Percentiles rank a stretch among this genome's conserved stretches.
Conservation (phyloP, 2,329 filamentous ascomycete species). For the Diaporthe citrichinensis region DNA sequence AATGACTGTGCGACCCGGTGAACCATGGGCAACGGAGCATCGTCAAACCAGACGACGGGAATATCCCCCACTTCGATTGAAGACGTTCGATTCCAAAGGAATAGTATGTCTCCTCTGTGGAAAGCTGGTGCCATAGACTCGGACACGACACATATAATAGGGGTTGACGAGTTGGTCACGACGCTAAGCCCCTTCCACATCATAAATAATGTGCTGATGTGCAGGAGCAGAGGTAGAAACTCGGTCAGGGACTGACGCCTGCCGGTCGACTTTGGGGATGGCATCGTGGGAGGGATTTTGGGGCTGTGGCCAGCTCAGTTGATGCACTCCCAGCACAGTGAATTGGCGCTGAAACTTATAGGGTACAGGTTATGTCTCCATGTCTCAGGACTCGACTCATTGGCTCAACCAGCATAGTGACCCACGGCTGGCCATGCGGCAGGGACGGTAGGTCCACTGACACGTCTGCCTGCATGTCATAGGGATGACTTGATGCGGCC, state of each 20-base stretch:
- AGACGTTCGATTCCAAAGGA: conserved; percentile 43
- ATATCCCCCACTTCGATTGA: conserved; percentile 46
- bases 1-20: conserved; percentile 45
- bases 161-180: conserved; percentile 43
- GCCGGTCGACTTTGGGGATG: neutral
- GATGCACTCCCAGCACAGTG: neutral
- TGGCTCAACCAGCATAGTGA: neutral
- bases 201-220: conserved; percentile 44
- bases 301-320: neutral
- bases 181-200: conserved; percentile 45
- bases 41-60: conserved; percentile 47
- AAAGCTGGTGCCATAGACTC: conserved; percentile 49
- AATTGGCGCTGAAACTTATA: neutral
- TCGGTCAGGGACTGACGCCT: neutral
- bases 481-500: neutral
- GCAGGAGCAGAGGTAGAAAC: conserved; percentile 14
- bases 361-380: neutral
- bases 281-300: neutral
- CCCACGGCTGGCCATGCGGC: neutral
- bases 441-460: neutral
- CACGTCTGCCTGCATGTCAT: neutral
- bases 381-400: neutral
- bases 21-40: conserved; percentile 46
- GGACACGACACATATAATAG: conserved; percentile 44
- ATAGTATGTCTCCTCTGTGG: conserved; percentile 46